phyloP scores from a whole-genome alignment of 208 protist species.

The Porcisia hertigi region DNA sequence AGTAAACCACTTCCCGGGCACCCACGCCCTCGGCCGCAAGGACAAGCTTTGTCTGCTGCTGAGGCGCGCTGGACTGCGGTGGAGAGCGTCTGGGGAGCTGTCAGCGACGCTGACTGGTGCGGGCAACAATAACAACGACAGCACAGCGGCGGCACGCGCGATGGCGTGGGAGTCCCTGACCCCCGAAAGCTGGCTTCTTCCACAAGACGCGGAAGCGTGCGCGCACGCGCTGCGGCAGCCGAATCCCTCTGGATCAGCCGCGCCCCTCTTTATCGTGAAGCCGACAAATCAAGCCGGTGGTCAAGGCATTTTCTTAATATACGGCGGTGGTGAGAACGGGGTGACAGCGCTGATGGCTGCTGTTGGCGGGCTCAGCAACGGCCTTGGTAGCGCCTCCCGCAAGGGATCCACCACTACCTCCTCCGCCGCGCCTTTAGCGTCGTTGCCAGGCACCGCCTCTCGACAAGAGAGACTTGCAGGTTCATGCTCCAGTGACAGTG shows the following conservation, averaged over 20 bases:
- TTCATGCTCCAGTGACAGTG: not conserved
- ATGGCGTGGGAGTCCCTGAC: constrained; percentile 13
- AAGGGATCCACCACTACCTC: not conserved
- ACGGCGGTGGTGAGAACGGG: constrained; percentile 13
- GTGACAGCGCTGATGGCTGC: constrained; percentile 7
- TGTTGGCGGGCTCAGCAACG: constrained; percentile 8
- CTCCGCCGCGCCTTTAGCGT: not conserved
- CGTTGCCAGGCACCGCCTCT: not conserved
- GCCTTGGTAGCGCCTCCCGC: not conserved
- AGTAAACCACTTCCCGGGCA: constrained; percentile 92
- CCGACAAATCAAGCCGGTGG: constrained; percentile 68
- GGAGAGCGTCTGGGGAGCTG: constrained; percentile 1
- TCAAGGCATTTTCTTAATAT: constrained; percentile 61
- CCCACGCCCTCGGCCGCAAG: constrained; percentile 80
- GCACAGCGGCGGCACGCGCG: constrained; percentile 1
- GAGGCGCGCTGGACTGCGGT: constrained; percentile 27
- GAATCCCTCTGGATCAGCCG: constrained; percentile 10
- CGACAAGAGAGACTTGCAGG: not conserved
- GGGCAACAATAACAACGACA: not conserved
- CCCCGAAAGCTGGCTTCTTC: constrained; percentile 44
- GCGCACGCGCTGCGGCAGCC: constrained; percentile 23
- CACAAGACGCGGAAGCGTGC: constrained; percentile 47
- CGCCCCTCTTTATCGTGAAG: constrained; percentile 79
- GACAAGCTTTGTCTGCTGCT: constrained; percentile 73
- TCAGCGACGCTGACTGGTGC: not conserved